These are phyloP conservation scores for Geotrichum carabidarum DNA, from an alignment of 1,139 yeast genomes.

Conservation along the genomic window DNA sequence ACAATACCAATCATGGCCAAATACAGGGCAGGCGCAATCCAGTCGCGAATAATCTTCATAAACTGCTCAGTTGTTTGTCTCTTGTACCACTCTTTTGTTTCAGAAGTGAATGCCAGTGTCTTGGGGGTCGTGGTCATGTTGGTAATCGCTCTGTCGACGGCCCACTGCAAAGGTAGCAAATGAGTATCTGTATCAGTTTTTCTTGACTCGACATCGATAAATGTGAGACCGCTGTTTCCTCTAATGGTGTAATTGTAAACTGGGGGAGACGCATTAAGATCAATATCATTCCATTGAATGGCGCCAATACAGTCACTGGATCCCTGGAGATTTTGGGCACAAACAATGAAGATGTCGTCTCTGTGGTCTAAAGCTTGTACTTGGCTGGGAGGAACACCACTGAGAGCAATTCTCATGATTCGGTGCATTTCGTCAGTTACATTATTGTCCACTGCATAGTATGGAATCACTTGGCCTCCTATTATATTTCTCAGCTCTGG, in stretches of 20 bases:
- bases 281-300: conserved; percentile 35
- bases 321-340: conserved; percentile 36
- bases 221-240: conserved; percentile 34
- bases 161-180: conserved; percentile 38
- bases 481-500: conserved; percentile 27
- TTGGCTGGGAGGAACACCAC: conserved; percentile 31
- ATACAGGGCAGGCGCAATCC: conserved; percentile 38
- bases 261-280: conserved; percentile 21
- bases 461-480: conserved; percentile 30
- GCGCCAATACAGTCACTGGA: conserved; percentile 36
- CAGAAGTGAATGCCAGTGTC: conserved; percentile 34
- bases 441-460: conserved; percentile 26
- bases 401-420: conserved; percentile 31
- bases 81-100: conserved; percentile 28
- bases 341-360: conserved; percentile 29
- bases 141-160: conserved; percentile 37
- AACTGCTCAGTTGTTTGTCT: conserved; percentile 28
- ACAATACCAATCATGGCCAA: conserved; percentile 37
- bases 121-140: conserved; percentile 29
- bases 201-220: conserved; percentile 28
- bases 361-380: conserved; percentile 27
- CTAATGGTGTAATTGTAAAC: conserved; percentile 37
- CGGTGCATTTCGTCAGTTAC: conserved; percentile 30
- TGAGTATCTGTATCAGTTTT: conserved; percentile 32
- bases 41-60: conserved; percentile 31